A percentile compares a stretch with the other conserved stretches of the same genome.
Evolutionary conservation across 371 early-diverging fungal species (phyloP).

Genomic region (Coemansia sp.): DNA sequence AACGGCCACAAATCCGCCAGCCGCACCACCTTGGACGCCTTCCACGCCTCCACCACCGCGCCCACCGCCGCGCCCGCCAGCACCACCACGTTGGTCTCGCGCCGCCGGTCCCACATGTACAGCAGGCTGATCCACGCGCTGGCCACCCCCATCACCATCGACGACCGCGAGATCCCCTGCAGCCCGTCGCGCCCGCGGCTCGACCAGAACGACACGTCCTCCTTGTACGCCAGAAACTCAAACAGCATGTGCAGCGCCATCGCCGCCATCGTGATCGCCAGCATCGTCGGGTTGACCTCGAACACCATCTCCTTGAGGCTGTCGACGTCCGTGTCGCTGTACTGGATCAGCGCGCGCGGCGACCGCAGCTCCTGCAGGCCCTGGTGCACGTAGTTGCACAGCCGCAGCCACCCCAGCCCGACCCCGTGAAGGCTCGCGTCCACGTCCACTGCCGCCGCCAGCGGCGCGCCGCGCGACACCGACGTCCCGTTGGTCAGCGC

Average conservation of each 20-base stretch:
- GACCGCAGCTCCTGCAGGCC: constrained; percentile 33
- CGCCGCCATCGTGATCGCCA: constrained; percentile 63
- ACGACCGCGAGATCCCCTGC: constrained; percentile 64
- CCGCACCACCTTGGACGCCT: constrained; percentile 55
- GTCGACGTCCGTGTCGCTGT: constrained; percentile 52
- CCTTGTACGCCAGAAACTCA: constrained; percentile 77
- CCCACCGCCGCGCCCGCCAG: constrained; percentile 49
- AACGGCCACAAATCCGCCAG: constrained; percentile 14
- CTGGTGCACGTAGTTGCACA: constrained; percentile 37
- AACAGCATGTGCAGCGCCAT: constrained; percentile 68
- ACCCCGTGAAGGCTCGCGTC: constrained; percentile 32
- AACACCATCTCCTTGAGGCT: constrained; percentile 55
- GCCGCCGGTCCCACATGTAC: constrained; percentile 59
- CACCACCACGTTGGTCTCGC: constrained; percentile 55
- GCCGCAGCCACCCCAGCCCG: constrained; percentile 53
- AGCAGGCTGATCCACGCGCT: constrained; percentile 60
- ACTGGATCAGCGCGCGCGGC: constrained; percentile 28
- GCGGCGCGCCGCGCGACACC: constrained; percentile 18
- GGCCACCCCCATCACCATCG: constrained; percentile 59
- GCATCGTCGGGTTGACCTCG: constrained; percentile 55
- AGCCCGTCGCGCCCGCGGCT: constrained; percentile 47
- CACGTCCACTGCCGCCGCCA: constrained; percentile 23
- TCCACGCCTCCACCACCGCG: constrained; percentile 66
- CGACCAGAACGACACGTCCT: constrained; percentile 63
- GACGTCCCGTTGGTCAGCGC: constrained; percentile 31